These are phyloP conservation scores for Ananas comosus DNA, from an alignment of 176 grass and related monocot genomes.

Conservation along the genomic window DNA sequence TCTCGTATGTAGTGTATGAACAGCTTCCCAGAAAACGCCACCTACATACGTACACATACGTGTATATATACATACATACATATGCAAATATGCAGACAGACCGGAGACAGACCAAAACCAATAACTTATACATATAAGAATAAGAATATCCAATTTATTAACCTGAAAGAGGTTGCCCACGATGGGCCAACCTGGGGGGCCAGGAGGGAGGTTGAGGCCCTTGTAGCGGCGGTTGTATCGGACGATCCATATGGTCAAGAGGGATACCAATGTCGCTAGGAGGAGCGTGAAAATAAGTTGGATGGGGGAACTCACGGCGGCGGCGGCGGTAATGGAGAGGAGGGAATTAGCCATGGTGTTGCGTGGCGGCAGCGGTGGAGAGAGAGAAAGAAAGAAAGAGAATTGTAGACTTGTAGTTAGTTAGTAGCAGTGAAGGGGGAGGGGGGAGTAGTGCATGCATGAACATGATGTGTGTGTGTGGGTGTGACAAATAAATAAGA, in stretches of 20 bases:
- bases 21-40: conserved; percentile 74
- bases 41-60: not conserved
- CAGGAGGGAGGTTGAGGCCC: conserved; percentile 48
- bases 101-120: too few species aligned
- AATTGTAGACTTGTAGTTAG: too few species aligned
- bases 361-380: not conserved
- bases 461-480: too few species aligned
- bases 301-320: not conserved
- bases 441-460: too few species aligned
- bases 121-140: too few species aligned
- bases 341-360: too few species aligned
- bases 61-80: too few species aligned
- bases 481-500: too few species aligned
- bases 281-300: conserved; percentile 20
- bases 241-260: not conserved
- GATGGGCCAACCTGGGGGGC: conserved; percentile 60
- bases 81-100: too few species aligned
- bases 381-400: too few species aligned
- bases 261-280: conserved; percentile 1
- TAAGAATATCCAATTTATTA: too few species aligned
- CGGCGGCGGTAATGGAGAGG: not conserved
- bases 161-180: conserved; percentile 75
- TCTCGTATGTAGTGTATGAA: conserved; percentile 77
- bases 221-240: conserved; percentile 30
- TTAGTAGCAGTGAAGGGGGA: not conserved